These are phyloP conservation scores for Phalaenopsis hybrid DNA, from an alignment of 116 monocot species.

Conservation along the genomic window DNA sequence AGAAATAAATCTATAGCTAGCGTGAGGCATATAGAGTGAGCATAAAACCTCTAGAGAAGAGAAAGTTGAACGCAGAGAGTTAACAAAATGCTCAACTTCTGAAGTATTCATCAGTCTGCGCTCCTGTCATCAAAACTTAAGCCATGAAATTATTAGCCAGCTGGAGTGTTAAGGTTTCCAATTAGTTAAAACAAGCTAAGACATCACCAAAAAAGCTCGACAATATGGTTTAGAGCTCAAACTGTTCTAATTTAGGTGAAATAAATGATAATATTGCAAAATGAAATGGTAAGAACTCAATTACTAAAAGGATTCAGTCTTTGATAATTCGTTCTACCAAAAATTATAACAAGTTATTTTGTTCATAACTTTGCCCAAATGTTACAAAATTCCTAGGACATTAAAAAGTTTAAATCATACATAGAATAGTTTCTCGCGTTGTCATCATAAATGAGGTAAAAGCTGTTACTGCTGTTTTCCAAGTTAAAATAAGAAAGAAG, in stretches of 20 bases:
- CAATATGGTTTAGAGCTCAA: neutral
- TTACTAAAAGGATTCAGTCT: neutral
- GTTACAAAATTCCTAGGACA: neutral
- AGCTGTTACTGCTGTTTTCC: neutral
- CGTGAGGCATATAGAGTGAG: slow-evolving; percentile 2
- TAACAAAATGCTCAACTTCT: slow-evolving; percentile 68
- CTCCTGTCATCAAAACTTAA: slow-evolving; percentile 46
- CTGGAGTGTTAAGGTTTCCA: neutral
- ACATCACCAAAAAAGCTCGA: neutral
- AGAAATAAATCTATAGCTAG: neutral
- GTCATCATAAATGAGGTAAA: neutral
- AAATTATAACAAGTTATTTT: neutral
- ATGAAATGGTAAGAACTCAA: neutral
- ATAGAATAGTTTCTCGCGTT: neutral
- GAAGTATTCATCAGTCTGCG: slow-evolving; percentile 51
- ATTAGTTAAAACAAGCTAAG: neutral
- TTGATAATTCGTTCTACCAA: neutral
- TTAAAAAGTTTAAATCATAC: neutral
- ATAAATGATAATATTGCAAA: neutral
- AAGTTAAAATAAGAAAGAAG: neutral
- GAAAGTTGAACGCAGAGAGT: slow-evolving; percentile 75
- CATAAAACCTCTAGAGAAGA: slow-evolving; percentile 69
- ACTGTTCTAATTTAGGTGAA: neutral
- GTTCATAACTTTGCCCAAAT: neutral
- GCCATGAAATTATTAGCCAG: slow-evolving; percentile 1